Evolutionary conservation across 2,329 filamentous ascomycete species (phyloP), one percentile per base, ranked within the genome.

Genomic region (Clathrospora elynae): DNA sequence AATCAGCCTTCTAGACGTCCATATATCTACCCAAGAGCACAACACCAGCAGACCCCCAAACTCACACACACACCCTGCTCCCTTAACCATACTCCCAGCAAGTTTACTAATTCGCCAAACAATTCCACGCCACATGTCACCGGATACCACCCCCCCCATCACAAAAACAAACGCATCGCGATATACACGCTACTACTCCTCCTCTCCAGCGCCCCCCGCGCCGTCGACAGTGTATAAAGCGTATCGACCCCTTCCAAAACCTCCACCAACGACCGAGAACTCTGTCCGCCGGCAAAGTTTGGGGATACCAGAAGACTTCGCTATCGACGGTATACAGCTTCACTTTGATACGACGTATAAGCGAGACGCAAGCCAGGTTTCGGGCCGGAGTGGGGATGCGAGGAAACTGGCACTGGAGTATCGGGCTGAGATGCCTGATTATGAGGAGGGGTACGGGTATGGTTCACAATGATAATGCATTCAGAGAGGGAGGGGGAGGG

Each of bases 331-430:
- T 5, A 41, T 23, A 17, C 26, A 29, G 19, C 19, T 25, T 10
- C 30, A 42, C 12, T 42, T 45, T 31, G 23, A 29, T 25, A 42
- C 25, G 14, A 42, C 17, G 29, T 58, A 63, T 37, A 46, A 48
- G 18, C 51, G 53, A 4, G 45, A 42, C 31, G 35, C 36, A 7
- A 55, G 49, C 14, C 46, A 56, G 10, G 16, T 13, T 2, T n/a
- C n/a, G 25, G 13, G 13, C 5, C n/a, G 14, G 26, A 25, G n/a
- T 33, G 10, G 42, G 13, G 59, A 61, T 28, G 53, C 55, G 2
- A 44, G 26, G 6, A 51, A 53, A 23, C 25, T 64, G 24, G 63
- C 63, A 2, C 35, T 28, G 34, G 61, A 65, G 42, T 66, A 66
- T 29, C 57, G 51, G 25, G 34, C 46, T 10, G 56, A 55, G 11